Conservation (phyloP, 331 rosid genomes). For the Stylosanthes scabra region DNA sequence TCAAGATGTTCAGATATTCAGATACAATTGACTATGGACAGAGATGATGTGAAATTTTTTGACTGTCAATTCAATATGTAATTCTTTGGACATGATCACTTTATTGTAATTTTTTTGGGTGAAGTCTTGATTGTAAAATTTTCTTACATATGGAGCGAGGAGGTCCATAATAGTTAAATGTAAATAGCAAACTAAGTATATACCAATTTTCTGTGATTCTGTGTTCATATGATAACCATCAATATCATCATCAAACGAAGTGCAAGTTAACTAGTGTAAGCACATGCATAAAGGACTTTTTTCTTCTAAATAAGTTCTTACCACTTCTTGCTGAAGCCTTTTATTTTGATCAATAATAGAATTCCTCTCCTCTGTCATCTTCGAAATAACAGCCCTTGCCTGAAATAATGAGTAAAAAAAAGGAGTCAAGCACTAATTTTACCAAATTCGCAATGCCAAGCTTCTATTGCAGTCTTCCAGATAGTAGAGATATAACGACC, state of each 20-base stretch:
- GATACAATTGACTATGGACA: constrained; percentile 6
- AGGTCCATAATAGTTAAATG: background rate
- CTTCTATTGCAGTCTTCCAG: constrained; percentile 26
- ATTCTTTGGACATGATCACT: too few species aligned
- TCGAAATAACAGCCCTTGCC: constrained; percentile 58
- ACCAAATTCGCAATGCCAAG: constrained; percentile 1
- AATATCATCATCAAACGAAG: constrained; percentile 1
- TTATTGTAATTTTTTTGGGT: too few species aligned
- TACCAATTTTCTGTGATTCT: background rate
- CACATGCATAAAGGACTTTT: background rate
- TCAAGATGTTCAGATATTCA: too few species aligned
- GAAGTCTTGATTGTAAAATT: too few species aligned
- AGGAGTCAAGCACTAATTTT: background rate
- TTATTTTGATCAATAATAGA: constrained; percentile 64
- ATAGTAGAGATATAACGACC: background rate
- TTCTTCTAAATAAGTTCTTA: constrained; percentile 28
- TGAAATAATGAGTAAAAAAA: constrained; percentile 49
- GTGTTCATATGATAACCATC: constrained; percentile 5
- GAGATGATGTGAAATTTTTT: constrained; percentile 8
- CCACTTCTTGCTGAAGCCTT: constrained; percentile 85
- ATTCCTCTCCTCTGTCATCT: constrained; percentile 73
- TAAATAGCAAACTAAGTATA: constrained; percentile 9
- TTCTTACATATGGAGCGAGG: background rate
- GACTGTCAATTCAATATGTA: background rate
- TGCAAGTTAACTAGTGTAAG: background rate